Percentiles rank a stretch among this genome's conserved stretches.
Evolutionary conservation across 768 basidiomycete species (phyloP).

Genomic region (Hemileccinum impolitum): DNA sequence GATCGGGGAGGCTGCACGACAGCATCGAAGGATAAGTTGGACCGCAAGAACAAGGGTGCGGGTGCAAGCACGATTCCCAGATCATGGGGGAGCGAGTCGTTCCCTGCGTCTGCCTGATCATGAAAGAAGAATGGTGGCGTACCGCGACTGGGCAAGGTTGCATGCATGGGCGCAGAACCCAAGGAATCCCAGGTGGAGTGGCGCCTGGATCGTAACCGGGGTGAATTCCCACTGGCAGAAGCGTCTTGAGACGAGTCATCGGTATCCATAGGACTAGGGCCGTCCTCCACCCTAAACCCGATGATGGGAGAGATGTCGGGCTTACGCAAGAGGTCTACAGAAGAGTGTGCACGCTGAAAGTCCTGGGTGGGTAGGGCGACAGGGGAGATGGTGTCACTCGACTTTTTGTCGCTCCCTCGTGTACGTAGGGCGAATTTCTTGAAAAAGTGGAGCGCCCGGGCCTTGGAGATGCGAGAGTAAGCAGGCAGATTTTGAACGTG

Average conservation of each 20-base stretch:
- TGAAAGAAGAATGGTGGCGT: slow-evolving; percentile 12
- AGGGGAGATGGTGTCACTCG: slow-evolving; percentile 26
- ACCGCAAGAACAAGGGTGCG: slow-evolving; percentile 11
- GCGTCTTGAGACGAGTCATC: slow-evolving; percentile 32
- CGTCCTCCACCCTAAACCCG: slow-evolving; percentile 22
- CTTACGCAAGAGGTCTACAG: slow-evolving; percentile 31
- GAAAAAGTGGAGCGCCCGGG: slow-evolving; percentile 38
- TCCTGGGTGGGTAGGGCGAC: slow-evolving; percentile 20
- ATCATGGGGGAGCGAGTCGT: neutral
- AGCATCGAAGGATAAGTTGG: slow-evolving; percentile 8
- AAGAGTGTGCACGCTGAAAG: slow-evolving; percentile 31
- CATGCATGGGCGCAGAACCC: slow-evolving; percentile 4
- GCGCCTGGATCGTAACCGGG: slow-evolving; percentile 17
- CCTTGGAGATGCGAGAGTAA: slow-evolving; percentile 9
- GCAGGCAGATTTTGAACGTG: slow-evolving; percentile 14
- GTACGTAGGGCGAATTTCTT: slow-evolving; percentile 36
- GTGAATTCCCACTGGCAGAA: slow-evolving; percentile 22
- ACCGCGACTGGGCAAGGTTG: slow-evolving; percentile 11
- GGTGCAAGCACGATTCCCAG: slow-evolving; percentile 14
- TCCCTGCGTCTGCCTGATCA: slow-evolving; percentile 3
- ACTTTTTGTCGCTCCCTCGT: slow-evolving; percentile 29
- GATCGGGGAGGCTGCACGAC: slow-evolving; percentile 6
- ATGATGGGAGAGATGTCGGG: slow-evolving; percentile 23
- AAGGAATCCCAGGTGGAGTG: slow-evolving; percentile 23
- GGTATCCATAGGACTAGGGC: slow-evolving; percentile 26